Base-by-base conservation (phyloP, 2,329 filamentous ascomycete genomes). In the Thelonectria olida region DNA sequence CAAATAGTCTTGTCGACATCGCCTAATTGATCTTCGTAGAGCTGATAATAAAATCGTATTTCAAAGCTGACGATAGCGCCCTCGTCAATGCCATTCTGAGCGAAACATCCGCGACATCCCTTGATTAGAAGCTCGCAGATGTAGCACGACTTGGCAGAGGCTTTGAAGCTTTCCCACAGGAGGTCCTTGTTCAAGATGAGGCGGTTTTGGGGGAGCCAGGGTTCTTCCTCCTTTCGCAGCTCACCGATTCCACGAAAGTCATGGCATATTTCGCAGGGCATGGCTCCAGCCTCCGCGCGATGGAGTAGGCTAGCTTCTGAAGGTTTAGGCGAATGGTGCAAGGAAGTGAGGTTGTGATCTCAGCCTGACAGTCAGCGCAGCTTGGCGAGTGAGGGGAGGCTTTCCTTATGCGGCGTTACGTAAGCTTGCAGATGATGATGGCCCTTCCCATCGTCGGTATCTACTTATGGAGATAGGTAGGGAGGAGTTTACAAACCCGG, bases 221-320 rank as follows among this genome's bases (percentile, higher is more conserved):
- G 38, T 8, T 47, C 41, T 15, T 19, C 23, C 22, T 47, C 41
- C 13, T 20, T 28, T 2, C 41, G 52, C 10, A 45, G 13, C 12
- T 38, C 20, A n/a, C 41, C 52, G 5, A 55, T 20, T 15, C 52
- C 52, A 13, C 10, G 34, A 15, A 55, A 55, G 19, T 20, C 22
- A 9, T 55, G 47, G 41, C 52, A 55, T 23, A 55, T 48, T 2
- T 13, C 45, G 28, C 52, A 48, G 27, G 41, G n/a, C 41, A 55
- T 55, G n/a, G n/a, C n/a, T n/a, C n/a, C n/a, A n/a, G n/a, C n/a
- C n/a, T n/a, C n/a, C n/a, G n/a, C n/a, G n/a, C n/a, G n/a, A n/a
- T n/a, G n/a, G n/a, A n/a, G n/a, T n/a, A n/a, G n/a, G n/a, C n/a
- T n/a, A n/a, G n/a, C n/a, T n/a, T n/a, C n/a, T n/a, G n/a, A n/a